phyloP scores from a whole-genome alignment of 768 basidiomycete species.

The Leccinum uliginosum region DNA sequence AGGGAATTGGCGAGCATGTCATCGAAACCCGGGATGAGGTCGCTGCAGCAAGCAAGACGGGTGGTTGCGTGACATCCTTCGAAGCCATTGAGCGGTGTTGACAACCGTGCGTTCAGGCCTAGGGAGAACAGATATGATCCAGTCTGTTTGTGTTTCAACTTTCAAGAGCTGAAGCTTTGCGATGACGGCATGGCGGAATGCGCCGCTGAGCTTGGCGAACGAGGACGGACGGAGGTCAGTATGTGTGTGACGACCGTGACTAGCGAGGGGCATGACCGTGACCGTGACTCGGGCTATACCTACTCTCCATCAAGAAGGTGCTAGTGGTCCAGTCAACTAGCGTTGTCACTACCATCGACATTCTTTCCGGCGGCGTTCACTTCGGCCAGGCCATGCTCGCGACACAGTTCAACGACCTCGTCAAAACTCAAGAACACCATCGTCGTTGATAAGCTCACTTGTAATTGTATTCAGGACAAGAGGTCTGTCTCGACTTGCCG shows the following conservation, averaged over 20 bases:
- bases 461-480: conserved; percentile 80
- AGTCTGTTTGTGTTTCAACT: conserved; percentile 26
- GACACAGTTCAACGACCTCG: conserved; percentile 78
- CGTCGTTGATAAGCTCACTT: conserved; percentile 70
- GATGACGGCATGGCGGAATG: conserved; percentile 31
- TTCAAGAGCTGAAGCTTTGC: conserved; percentile 21
- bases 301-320: conserved; percentile 84
- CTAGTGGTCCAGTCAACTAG: conserved; percentile 41
- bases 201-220: conserved; percentile 21
- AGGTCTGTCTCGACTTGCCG: conserved; percentile 46
- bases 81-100: conserved; percentile 51
- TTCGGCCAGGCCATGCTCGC: conserved; percentile 95
- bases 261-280: too few relatives aligned
- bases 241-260: too few relatives aligned
- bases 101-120: conserved; percentile 37
- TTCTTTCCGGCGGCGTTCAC: conserved; percentile 83
- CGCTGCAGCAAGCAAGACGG: conserved; percentile 57
- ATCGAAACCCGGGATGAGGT: conserved; percentile 59
- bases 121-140: conserved; percentile 30
- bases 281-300: conserved; percentile 45
- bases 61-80: conserved; percentile 63
- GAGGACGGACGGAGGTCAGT: conserved; percentile 32
- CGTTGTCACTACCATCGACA: conserved; percentile 43
- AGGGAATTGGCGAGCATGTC: conserved; percentile 40
- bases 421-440: conserved; percentile 67